Conservation (phyloP, 73 alveolate genomes). For the Symbiodinium pilosum region DNA sequence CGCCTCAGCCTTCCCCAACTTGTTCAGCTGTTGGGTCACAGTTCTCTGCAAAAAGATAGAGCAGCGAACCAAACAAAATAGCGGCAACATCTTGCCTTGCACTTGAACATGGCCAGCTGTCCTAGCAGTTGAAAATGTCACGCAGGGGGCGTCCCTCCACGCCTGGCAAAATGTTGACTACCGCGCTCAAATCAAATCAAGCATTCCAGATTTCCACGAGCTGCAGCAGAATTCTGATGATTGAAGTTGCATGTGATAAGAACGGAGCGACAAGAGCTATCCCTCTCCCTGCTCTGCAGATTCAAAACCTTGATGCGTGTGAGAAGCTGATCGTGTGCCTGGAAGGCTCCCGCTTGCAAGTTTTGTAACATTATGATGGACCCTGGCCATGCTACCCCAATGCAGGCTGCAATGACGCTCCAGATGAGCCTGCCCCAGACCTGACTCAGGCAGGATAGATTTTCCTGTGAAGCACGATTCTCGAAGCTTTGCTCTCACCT, state of each 20-base stretch:
- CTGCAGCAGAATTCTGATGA: neutral
- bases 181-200: neutral
- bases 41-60: no score
- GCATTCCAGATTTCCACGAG: neutral
- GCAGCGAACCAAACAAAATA: no score
- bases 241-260: neutral
- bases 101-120: no score
- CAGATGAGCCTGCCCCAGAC: slow-evolving; percentile 52
- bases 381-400: neutral
- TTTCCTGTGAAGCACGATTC: neutral
- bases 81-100: no score
- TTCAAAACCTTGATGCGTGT: slow-evolving; percentile 29
- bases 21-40: no score
- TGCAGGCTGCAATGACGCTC: neutral
- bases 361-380: neutral
- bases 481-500: neutral
- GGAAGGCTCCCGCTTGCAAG: neutral
- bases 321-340: slow-evolving; percentile 58
- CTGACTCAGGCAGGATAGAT: slow-evolving; percentile 29
- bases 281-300: slow-evolving; percentile 13
- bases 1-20: no score
- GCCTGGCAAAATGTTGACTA: no score
- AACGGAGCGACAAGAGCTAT: neutral
- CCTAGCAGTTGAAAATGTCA: no score
- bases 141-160: no score